Evolutionary conservation across 192 early-diverging fungal genomes (phyloP).

Genomic region (Rhizophagus prolifer): DNA sequence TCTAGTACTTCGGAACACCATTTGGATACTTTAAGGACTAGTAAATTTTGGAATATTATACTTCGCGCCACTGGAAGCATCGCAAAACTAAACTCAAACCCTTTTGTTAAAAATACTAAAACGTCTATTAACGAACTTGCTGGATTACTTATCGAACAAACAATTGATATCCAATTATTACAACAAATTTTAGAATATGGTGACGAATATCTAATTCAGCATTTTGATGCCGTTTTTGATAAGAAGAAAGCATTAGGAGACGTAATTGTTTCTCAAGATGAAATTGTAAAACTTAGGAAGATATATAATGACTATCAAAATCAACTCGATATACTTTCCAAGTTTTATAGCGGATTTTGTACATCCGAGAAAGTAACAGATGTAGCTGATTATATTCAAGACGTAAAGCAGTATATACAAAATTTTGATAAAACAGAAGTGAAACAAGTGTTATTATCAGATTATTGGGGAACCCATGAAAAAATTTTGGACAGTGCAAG

Average conservation of each 20-base stretch:
- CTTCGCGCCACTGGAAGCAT: neutral
- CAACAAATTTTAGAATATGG: neutral
- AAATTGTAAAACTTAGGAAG: neutral
- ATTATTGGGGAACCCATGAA: neutral
- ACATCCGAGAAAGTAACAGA: neutral
- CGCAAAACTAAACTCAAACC: neutral
- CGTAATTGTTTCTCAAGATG: neutral
- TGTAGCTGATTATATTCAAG: neutral
- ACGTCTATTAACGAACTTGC: neutral
- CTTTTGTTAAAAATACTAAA: neutral
- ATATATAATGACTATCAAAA: neutral
- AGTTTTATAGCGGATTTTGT: neutral
- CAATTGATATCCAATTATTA: neutral
- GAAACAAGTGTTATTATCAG: no score
- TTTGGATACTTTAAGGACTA: neutral
- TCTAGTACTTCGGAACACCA: no score
- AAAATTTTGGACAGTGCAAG: neutral
- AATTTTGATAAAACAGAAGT: neutral
- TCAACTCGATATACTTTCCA: neutral
- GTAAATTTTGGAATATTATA: neutral
- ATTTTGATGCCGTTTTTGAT: neutral
- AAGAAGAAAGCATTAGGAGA: neutral
- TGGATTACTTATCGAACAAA: neutral
- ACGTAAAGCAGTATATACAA: neutral
- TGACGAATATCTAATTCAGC: neutral